These are phyloP conservation scores for Melanomma pulvis-pyrius DNA, from an alignment of 495 filamentous ascomycete species.

Conservation along the genomic window DNA sequence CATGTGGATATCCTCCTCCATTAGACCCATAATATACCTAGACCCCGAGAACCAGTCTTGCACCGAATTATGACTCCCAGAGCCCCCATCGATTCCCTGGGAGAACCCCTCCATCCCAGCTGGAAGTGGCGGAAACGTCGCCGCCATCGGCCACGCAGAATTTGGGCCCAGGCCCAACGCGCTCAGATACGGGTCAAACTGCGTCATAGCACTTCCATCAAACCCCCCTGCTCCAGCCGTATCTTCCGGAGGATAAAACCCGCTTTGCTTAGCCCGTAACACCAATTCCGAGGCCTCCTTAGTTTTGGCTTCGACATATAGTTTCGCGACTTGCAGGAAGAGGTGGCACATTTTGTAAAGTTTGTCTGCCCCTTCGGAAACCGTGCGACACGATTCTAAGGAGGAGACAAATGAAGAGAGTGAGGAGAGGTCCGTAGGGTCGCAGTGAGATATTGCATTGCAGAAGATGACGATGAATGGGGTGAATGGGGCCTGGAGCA, in stretches of 20 bases:
- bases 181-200: conserved; percentile 67
- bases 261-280: conserved; percentile 20
- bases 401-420: conserved; percentile 62
- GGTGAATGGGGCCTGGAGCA: conserved; percentile 67
- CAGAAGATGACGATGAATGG: conserved; percentile 74
- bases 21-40: conserved; percentile 63
- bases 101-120: conserved; percentile 2
- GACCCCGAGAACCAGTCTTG: conserved; percentile 72
- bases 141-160: conserved; percentile 19
- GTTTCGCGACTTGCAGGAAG: conserved; percentile 61
- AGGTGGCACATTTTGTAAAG: conserved; percentile 64
- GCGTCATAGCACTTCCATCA: conserved; percentile 54
- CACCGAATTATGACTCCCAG: conserved; percentile 37
- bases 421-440: conserved; percentile 51
- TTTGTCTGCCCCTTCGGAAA: conserved; percentile 61
- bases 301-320: conserved; percentile 64
- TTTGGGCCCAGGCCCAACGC: conserved; percentile 64
- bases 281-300: conserved; percentile 44
- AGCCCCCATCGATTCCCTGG: background rate
- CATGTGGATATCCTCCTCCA: conserved; percentile 43
- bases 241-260: background rate
- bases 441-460: conserved; percentile 59
- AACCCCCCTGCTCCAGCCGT: conserved; percentile 46
- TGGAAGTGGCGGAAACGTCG: background rate
- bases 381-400: conserved; percentile 53